Evolutionary conservation across 2,329 filamentous ascomycete genomes (phyloP), one percentile per base, ranked within the genome.

Genomic region (Massarina eburnea): DNA sequence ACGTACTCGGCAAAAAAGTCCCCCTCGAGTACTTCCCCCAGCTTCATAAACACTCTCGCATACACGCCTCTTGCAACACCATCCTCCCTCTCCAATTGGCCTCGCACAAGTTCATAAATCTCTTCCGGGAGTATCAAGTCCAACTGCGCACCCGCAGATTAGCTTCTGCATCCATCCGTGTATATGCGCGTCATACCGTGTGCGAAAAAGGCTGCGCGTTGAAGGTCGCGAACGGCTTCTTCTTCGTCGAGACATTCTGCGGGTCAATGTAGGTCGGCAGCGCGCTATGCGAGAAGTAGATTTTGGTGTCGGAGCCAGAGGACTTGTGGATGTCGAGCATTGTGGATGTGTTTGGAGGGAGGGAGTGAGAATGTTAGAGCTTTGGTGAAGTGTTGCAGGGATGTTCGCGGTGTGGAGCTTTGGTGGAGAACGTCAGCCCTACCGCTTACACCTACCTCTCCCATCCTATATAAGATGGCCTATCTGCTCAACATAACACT

Each of bases 1-100:
- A 97, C 85, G 64, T 95, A 91, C 34, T 84, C 77, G n/a, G 81
- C 86, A 61, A 96, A 91, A 59, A 96, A 95, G 0, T 84, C 80
- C 1, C 82, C 81, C 26, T 86, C 78, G 1, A 97, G 66, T 4
- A 97, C 64, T 47, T 89, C 83, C 8, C 78, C 79, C 8, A 96
- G 76, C 3, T 82, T 81, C 80, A 95, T 84, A 55, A 82, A 80
- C 2, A 95, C 82, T 48, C 82, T 80, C 24, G 81, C 80, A 75
- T 89, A 95, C 37, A 71, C 70, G 12, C 73, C 59, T 8, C 57
- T 65, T n/a, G 58, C 57, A 8, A 38, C 42, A 8, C 46, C 44
- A 19, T 71, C 52, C 27, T 71, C 69, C 3, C 53, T 61, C 7
- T 77, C 65, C 14, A 91, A 61, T 51, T 79, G 78, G 24, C 76